Evolutionary conservation across 2,329 filamentous ascomycete species (phyloP).

Genomic region (Penicillium freii): DNA sequence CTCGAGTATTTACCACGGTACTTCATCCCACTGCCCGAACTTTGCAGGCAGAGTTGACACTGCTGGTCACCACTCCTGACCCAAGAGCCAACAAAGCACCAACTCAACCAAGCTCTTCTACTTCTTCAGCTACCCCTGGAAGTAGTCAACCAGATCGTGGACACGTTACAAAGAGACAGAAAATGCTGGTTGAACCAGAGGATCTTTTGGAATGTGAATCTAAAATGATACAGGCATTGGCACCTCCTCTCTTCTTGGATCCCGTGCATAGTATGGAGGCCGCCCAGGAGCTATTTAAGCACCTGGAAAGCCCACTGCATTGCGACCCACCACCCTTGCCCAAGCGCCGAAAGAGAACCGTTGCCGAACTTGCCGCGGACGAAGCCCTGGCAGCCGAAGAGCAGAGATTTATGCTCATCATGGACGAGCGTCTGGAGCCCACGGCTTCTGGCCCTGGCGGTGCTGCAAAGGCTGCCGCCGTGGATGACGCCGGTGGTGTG

Average conservation of each 20-base stretch:
- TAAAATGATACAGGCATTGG: slow-evolving; percentile 69
- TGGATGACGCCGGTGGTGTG: slow-evolving; percentile 68
- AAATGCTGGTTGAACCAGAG: slow-evolving; percentile 73
- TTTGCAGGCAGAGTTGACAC: slow-evolving; percentile 69
- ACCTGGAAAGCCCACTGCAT: slow-evolving; percentile 74
- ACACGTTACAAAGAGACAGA: slow-evolving; percentile 63
- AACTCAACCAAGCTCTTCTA: slow-evolving; percentile 39
- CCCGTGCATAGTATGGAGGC: slow-evolving; percentile 69
- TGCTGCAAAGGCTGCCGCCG: slow-evolving; percentile 61
- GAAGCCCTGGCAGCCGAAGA: slow-evolving; percentile 86
- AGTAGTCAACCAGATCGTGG: slow-evolving; percentile 58
- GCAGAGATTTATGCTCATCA: slow-evolving; percentile 87
- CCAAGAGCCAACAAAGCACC: slow-evolving; percentile 51
- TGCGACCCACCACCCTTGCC: slow-evolving; percentile 73
- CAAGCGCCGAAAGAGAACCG: slow-evolving; percentile 87
- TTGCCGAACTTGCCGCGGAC: slow-evolving; percentile 91
- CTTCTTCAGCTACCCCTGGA: slow-evolving; percentile 57
- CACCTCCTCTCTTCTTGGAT: slow-evolving; percentile 72
- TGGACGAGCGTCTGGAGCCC: slow-evolving; percentile 76
- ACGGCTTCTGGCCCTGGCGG: slow-evolving; percentile 58
- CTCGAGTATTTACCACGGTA: slow-evolving; percentile 72
- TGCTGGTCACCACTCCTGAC: slow-evolving; percentile 71
- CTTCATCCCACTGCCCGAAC: slow-evolving; percentile 79
- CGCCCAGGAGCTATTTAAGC: slow-evolving; percentile 68
- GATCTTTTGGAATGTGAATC: slow-evolving; percentile 75